phyloP scores from a whole-genome alignment of 768 basidiomycete species.

The Rhizopogon rudus region DNA sequence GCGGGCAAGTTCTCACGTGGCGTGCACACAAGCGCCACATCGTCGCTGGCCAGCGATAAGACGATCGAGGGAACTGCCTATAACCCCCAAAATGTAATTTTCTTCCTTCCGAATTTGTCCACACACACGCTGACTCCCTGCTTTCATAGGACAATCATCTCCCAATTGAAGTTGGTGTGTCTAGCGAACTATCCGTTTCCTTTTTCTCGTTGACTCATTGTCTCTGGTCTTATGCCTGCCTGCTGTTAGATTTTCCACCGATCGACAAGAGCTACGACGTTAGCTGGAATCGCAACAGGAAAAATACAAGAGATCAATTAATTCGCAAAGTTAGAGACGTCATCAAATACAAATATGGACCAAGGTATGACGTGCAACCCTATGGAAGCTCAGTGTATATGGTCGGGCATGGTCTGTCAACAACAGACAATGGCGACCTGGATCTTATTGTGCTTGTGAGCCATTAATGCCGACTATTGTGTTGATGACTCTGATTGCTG shows the following conservation, averaged over 20 bases:
- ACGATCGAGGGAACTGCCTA: neutral
- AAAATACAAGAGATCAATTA: neutral
- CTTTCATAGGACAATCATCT: neutral
- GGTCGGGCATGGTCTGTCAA: neutral
- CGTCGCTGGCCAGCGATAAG: no score
- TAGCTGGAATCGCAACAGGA: no score
- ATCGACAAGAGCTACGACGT: neutral
- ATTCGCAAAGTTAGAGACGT: neutral
- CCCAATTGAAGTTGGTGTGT: neutral
- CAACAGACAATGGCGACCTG: constrained; percentile 32
- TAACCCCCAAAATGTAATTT: neutral
- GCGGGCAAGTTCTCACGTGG: neutral
- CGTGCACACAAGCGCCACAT: neutral
- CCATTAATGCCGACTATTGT: neutral
- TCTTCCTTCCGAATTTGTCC: neutral
- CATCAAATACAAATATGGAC: constrained; percentile 28
- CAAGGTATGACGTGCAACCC: constrained; percentile 27
- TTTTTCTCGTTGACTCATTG: neutral
- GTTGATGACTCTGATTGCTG: neutral
- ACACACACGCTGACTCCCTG: neutral
- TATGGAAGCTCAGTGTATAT: constrained; percentile 54
- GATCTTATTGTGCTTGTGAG: constrained; percentile 50
- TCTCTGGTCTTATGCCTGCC: no score
- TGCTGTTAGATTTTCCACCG: neutral
- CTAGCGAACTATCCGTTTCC: neutral